phyloP scores from a whole-genome alignment of 2,329 filamentous ascomycete genomes.

The Chaetomiaceae sp. region DNA sequence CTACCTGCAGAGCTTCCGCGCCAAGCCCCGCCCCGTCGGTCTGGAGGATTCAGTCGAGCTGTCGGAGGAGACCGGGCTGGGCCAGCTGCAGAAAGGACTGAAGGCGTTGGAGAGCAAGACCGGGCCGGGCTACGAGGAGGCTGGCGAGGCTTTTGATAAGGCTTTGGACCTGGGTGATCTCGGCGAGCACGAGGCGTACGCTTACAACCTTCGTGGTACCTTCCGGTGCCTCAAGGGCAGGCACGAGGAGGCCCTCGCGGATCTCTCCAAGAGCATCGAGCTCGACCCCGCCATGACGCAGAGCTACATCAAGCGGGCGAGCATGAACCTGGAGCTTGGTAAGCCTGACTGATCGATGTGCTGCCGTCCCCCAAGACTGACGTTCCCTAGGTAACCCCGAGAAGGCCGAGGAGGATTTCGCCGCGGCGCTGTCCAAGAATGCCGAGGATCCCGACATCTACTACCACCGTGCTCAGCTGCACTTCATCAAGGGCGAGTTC shows the following conservation, averaged over 20 bases:
- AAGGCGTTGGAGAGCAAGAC: slow-evolving; percentile 80
- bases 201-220: slow-evolving; percentile 94
- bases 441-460: slow-evolving; percentile 91
- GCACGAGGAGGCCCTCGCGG: slow-evolving; percentile 73
- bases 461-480: slow-evolving; percentile 96
- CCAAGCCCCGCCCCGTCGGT: slow-evolving; percentile 71
- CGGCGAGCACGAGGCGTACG: slow-evolving; percentile 79
- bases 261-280: slow-evolving; percentile 90
- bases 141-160: slow-evolving; percentile 78
- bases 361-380: slow-evolving; percentile 29
- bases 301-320: slow-evolving; percentile 97
- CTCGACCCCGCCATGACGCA: slow-evolving; percentile 84
- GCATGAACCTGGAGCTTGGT: slow-evolving; percentile 94
- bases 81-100: slow-evolving; percentile 79
- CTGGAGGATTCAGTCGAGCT: slow-evolving; percentile 80
- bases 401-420: slow-evolving; percentile 84
- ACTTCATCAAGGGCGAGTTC: slow-evolving; percentile 96
- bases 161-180: slow-evolving; percentile 78
- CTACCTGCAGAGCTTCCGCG: slow-evolving; percentile 97
- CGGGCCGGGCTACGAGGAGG: slow-evolving; percentile 85
- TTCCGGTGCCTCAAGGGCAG: slow-evolving; percentile 92
- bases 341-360: slow-evolving; percentile 31
- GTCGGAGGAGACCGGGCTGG: slow-evolving; percentile 72
- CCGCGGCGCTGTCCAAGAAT: slow-evolving; percentile 78
- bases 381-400: slow-evolving; percentile 64